Evolutionary conservation across 129 eudicot genomes (phyloP), one percentile per base, ranked within the genome.

Genomic region (Flaveria sonorensis): DNA sequence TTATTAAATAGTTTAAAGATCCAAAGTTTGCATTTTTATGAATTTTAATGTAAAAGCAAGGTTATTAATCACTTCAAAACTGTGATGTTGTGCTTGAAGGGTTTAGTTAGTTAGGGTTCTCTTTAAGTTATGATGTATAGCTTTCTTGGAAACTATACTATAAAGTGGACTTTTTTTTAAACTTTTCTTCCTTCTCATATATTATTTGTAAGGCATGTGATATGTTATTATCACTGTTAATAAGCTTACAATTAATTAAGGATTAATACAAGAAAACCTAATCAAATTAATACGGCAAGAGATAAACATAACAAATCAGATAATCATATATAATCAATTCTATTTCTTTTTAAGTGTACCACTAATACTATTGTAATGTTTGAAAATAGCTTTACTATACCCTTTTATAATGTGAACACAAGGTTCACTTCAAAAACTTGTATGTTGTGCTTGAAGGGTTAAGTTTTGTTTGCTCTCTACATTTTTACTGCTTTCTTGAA

Each of bases 41-140:
- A 32, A 4, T 43, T 11, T 19, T 55, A 5, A 55, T 55, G 62
- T 18, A 55, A 7, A 55, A 20, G 21, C 14, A 55, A 55, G 12
- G 62, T 55, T 10, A 11, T 6, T 52, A 7, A 61, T 5, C 67
- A 61, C 67, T 13, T 26, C 18, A 13, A 61, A 61, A 61, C 19
- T 61, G 18, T 61, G 67, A 61, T 61, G 65, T 23, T 24, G 39
- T 61, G 67, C 67, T 61, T 26, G 10, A 28, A 63, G 69, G 45
- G 46, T 15, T 36, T 36, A 36, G 40, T 63, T 30, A 16, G 32
- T 28, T 14, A 63, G 6, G 0, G 36, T 28, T 28, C 39, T 6
- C 46, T 30, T 26, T 2, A 63, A 14, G 69, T 61, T 61, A 12
- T 61, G 28, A 14, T 18, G 28, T 24, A 24, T 24, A 61, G 68